These are phyloP conservation scores for Apiospora sp. DNA, from an alignment of 2,329 filamentous ascomycete species.

Conservation along the genomic window DNA sequence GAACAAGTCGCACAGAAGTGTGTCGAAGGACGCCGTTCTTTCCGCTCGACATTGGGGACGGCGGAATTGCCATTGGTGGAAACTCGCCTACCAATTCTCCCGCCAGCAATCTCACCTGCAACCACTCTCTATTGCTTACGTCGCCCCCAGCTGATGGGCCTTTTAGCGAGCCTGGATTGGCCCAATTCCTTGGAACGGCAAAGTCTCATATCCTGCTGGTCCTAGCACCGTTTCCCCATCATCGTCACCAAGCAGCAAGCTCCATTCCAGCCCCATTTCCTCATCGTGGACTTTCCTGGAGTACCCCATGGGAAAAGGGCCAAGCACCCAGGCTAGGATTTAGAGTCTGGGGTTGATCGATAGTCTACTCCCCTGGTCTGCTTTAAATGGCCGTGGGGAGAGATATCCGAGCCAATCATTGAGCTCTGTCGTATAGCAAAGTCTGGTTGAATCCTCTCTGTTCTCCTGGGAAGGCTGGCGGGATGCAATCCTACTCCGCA, in stretches of 20 bases:
- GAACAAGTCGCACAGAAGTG: not conserved
- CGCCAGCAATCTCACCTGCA: constrained; percentile 4
- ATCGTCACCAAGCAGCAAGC: not conserved
- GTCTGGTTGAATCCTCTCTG: not conserved
- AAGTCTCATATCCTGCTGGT: not conserved
- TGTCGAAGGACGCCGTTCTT: not conserved
- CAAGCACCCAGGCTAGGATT: not conserved
- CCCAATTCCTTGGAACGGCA: not conserved
- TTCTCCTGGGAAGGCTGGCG: not conserved
- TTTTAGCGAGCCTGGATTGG: not conserved
- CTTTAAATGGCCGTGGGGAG: not conserved
- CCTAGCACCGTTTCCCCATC: not conserved
- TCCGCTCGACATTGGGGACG: not conserved
- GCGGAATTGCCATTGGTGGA: constrained; percentile 31
- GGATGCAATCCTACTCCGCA: not conserved
- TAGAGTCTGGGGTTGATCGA: not conserved
- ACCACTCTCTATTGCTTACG: not conserved
- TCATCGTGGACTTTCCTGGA: not conserved
- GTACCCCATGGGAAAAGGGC: not conserved
- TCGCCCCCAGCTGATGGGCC: not conserved
- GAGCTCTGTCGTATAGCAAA: not conserved
- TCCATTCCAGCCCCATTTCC: not conserved
- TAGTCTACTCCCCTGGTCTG: not conserved
- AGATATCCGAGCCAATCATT: not conserved
- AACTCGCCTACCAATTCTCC: not conserved